Conservation (phyloP, 345 rosid species). For the Bretschneidera sinensis region DNA sequence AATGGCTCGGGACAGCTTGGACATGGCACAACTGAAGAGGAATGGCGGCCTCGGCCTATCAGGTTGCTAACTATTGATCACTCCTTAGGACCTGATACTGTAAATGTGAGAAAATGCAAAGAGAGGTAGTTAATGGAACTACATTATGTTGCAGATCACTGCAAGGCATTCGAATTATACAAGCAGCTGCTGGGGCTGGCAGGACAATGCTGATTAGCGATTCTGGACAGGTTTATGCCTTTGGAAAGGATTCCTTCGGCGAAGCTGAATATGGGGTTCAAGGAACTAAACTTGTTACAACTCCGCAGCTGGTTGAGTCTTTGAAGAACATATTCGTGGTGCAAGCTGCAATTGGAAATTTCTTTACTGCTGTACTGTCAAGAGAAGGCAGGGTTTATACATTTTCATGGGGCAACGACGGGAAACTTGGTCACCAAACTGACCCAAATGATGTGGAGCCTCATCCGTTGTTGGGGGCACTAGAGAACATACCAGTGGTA, state of each 20-base stretch:
- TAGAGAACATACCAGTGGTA: slow-evolving; percentile 80
- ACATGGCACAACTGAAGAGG: slow-evolving; percentile 78
- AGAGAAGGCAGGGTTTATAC: slow-evolving; percentile 97
- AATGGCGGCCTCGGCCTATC: slow-evolving; percentile 75
- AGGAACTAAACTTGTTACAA: slow-evolving; percentile 56
- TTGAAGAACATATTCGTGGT: slow-evolving; percentile 78
- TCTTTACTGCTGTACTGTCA: slow-evolving; percentile 85
- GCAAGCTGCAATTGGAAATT: slow-evolving; percentile 88
- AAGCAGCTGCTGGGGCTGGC: slow-evolving; percentile 83
- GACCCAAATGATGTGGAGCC: slow-evolving; percentile 69
- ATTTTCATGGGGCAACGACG: slow-evolving; percentile 84
- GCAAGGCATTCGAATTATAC: slow-evolving; percentile 84
- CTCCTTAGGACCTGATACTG: slow-evolving; percentile 24
- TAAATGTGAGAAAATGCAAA: slow-evolving; percentile 26
- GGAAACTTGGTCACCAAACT: slow-evolving; percentile 75
- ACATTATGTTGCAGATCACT: slow-evolving; percentile 81
- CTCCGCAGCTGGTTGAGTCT: slow-evolving; percentile 75
- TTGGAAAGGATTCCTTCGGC: slow-evolving; percentile 79
- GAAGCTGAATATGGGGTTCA: slow-evolving; percentile 58
- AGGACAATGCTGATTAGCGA: slow-evolving; percentile 95
- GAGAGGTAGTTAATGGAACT: slow-evolving; percentile 39
- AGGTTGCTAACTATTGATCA: slow-evolving; percentile 55
- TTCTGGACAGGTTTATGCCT: slow-evolving; percentile 77
- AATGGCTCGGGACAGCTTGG: slow-evolving; percentile 92
- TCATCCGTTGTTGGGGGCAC: slow-evolving; percentile 78